Conservation (phyloP, 1,284 basidiomycete species). For the Leccinum insigne region DNA sequence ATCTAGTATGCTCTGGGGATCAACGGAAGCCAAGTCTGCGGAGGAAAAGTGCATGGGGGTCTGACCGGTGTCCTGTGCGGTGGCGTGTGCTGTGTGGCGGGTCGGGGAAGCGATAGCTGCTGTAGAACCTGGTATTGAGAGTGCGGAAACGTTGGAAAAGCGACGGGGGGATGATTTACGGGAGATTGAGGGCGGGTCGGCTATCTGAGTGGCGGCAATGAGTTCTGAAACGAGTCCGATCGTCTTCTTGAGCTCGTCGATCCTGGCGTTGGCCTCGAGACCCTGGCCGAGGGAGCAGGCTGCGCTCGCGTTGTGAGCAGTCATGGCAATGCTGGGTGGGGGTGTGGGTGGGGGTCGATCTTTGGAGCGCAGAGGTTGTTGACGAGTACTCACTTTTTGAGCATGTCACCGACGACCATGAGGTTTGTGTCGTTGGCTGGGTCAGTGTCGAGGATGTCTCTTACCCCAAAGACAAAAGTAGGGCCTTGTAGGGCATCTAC, state of each 20-base stretch:
- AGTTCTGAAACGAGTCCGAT: slow-evolving; percentile 49
- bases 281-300: slow-evolving; percentile 50
- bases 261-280: slow-evolving; percentile 43
- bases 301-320: slow-evolving; percentile 47
- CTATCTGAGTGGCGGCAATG: slow-evolving; percentile 45
- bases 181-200: slow-evolving; percentile 35
- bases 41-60: slow-evolving; percentile 21
- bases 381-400: slow-evolving; percentile 30
- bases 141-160: slow-evolving; percentile 16
- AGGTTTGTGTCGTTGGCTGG: slow-evolving; percentile 27
- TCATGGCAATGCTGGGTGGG: slow-evolving; percentile 44
- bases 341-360: not conserved
- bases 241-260: slow-evolving; percentile 48
- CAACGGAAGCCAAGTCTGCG: slow-evolving; percentile 21
- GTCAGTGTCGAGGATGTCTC: slow-evolving; percentile 19
- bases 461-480: not conserved
- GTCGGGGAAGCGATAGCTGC: slow-evolving; percentile 15
- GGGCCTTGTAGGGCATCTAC: slow-evolving; percentile 10
- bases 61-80: slow-evolving; percentile 24
- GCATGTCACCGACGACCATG: slow-evolving; percentile 34
- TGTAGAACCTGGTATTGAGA: slow-evolving; percentile 17
- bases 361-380: not conserved
- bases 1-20: slow-evolving; percentile 24
- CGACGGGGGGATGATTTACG: slow-evolving; percentile 31
- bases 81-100: slow-evolving; percentile 18